Evolutionary conservation across 2,329 filamentous ascomycete species (phyloP).

Genomic region (Aspergillus neoniger): DNA sequence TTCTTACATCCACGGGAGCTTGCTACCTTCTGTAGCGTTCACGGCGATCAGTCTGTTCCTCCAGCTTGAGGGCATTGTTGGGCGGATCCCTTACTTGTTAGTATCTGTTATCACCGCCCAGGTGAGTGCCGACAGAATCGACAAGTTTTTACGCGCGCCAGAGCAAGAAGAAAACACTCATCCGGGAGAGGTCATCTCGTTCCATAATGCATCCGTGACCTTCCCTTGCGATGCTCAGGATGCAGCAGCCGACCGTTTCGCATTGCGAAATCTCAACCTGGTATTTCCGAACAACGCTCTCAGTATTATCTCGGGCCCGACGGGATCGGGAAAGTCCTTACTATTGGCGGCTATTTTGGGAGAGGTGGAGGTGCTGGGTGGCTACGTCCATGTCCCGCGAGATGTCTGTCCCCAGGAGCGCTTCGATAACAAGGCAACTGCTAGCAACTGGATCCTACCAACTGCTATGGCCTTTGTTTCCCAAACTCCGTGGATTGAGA

Average conservation of each 20-base stretch:
- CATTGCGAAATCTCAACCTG: slow-evolving; percentile 64
- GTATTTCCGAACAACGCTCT: slow-evolving; percentile 68
- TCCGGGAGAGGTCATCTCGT: slow-evolving; percentile 61
- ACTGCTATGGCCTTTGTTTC: slow-evolving; percentile 70
- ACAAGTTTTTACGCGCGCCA: slow-evolving; percentile 66
- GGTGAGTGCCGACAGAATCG: slow-evolving; percentile 68
- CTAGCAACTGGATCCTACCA: slow-evolving; percentile 67
- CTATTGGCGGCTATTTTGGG: slow-evolving; percentile 72
- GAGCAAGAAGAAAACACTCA: slow-evolving; percentile 58
- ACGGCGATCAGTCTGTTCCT: slow-evolving; percentile 73
- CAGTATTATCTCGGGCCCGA: slow-evolving; percentile 74
- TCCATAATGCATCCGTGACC: slow-evolving; percentile 70
- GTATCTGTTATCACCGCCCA: slow-evolving; percentile 68
- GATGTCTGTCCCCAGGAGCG: slow-evolving; percentile 59
- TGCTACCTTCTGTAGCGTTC: slow-evolving; percentile 74
- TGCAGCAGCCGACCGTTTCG: slow-evolving; percentile 54
- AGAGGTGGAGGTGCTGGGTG: slow-evolving; percentile 68
- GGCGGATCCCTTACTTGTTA: slow-evolving; percentile 69
- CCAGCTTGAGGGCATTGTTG: slow-evolving; percentile 67
- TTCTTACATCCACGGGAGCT: slow-evolving; percentile 59
- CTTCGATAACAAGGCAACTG: slow-evolving; percentile 42
- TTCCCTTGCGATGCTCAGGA: slow-evolving; percentile 58
- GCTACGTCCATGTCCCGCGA: slow-evolving; percentile 60
- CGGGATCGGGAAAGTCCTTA: slow-evolving; percentile 74
- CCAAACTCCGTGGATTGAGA: slow-evolving; percentile 81